Percentiles rank a stretch among this genome's conserved stretches.
Conservation (phyloP, 257 asterid species). For the Rhazya stricta region DNA sequence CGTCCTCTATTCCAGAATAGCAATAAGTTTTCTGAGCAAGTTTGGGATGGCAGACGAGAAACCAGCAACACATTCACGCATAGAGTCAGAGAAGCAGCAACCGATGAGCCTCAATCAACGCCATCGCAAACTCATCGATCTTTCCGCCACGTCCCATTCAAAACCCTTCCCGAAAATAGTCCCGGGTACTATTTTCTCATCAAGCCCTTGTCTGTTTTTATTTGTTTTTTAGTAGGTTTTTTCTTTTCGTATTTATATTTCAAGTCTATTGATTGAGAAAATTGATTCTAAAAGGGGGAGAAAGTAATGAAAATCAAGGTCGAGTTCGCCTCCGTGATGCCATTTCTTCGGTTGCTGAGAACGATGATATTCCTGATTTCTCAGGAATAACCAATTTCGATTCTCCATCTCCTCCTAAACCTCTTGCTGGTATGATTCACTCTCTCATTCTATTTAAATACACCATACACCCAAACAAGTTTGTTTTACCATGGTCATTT, state of each 20-base stretch:
- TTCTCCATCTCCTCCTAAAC: constrained; percentile 45
- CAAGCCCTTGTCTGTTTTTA: no score
- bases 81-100: constrained; percentile 28
- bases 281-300: constrained; percentile 18
- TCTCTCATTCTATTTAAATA: constrained; percentile 21
- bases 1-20: neutral
- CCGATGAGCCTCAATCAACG: constrained; percentile 78
- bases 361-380: constrained; percentile 34
- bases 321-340: constrained; percentile 23
- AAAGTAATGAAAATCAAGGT: constrained; percentile 20
- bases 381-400: constrained; percentile 33
- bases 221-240: neutral
- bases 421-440: neutral
- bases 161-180: constrained; percentile 20
- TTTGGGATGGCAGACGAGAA: constrained; percentile 43
- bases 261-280: neutral
- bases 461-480: constrained; percentile 30
- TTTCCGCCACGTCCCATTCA: constrained; percentile 56
- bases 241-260: neutral
- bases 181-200: constrained; percentile 18
- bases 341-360: constrained; percentile 14
- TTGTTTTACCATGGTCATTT: constrained; percentile 8
- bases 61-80: neutral
- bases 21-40: neutral
- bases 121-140: constrained; percentile 49